A percentile compares a stretch with the other conserved stretches of the same genome.
These are phyloP conservation scores for Jatropha podagrica DNA, from an alignment of 441 rosid genomes.

Conservation along the genomic window DNA sequence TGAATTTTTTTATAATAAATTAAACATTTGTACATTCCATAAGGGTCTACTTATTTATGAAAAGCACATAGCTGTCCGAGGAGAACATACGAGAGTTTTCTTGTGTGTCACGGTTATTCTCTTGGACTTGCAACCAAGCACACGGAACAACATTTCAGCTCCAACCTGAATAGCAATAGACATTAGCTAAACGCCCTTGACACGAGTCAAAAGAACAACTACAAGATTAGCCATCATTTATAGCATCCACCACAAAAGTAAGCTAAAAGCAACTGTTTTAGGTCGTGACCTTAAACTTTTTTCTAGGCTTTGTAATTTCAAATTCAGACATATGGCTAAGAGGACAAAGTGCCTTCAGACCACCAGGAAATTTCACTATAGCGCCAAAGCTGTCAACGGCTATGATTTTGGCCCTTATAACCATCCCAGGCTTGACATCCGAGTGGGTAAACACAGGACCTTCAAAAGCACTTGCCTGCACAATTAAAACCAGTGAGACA, in stretches of 20 bases:
- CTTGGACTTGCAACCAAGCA: conserved; percentile 98
- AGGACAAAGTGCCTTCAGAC: conserved; percentile 98
- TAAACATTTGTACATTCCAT: background rate
- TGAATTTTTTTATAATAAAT: background rate
- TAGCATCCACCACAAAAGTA: conserved; percentile 9
- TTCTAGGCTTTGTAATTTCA: conserved; percentile 83
- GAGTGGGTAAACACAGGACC: conserved; percentile 90
- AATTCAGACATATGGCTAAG: conserved; percentile 95
- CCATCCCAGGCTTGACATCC: conserved; percentile 99
- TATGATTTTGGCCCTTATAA: conserved; percentile 72
- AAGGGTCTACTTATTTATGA: background rate
- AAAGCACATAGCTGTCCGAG: conserved; percentile 16
- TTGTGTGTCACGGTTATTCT: conserved; percentile 96
- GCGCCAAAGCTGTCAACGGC: conserved; percentile 91
- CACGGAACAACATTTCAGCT: conserved; percentile 86
- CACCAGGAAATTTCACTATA: conserved; percentile 96
- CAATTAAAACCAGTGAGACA: conserved; percentile 25
- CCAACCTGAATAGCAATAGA: conserved; percentile 64
- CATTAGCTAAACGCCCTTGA: conserved; percentile 23
- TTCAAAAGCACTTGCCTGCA: conserved; percentile 95
- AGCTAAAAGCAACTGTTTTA: conserved; percentile 7
- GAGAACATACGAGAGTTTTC: conserved; percentile 83
- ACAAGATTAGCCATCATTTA: conserved; percentile 5
- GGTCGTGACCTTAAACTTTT: conserved; percentile 78
- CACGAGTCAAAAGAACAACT: conserved; percentile 13